Conservation (phyloP, 73 alveolate species). For the Durusdinium trenchii region DNA sequence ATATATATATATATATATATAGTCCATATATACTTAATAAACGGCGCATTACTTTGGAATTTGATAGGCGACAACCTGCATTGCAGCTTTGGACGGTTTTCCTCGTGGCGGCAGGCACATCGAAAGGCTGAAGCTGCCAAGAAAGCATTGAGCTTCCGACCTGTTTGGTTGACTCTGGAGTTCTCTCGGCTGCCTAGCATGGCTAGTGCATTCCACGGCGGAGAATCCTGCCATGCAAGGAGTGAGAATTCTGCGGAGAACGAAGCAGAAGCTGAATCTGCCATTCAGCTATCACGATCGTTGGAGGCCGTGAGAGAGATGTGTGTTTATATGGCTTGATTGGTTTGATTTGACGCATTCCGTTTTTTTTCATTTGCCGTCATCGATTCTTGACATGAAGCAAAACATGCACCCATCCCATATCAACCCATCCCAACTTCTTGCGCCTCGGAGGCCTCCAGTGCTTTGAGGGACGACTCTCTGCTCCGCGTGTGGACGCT, state of each 20-base stretch:
- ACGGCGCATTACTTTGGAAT: background rate
- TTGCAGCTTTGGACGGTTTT: background rate
- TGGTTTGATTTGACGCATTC: background rate
- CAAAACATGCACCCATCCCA: background rate
- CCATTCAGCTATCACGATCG: conserved; percentile 5
- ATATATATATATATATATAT: no score
- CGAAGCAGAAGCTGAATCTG: conserved; percentile 20
- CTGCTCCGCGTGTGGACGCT: conserved; percentile 20
- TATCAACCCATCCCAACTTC: background rate
- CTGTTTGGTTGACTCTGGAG: background rate
- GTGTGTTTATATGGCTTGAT: background rate
- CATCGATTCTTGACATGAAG: no score
- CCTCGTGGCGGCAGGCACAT: background rate
- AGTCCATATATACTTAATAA: background rate
- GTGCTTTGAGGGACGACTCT: conserved; percentile 47
- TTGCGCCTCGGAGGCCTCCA: conserved; percentile 29
- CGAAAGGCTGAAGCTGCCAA: conserved; percentile 81
- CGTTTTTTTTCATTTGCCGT: background rate
- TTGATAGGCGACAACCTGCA: background rate
- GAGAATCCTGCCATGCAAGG: conserved; percentile 14
- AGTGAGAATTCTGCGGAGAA: conserved; percentile 22
- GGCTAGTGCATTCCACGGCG: no score
- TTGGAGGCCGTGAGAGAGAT: conserved; percentile 41
- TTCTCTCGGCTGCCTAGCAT: background rate
- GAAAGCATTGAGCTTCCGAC: conserved; percentile 4